A percentile compares a stretch with the other conserved stretches of the same genome.
phyloP scores from a whole-genome alignment of 345 rosid species.

The Salix purpurea region DNA sequence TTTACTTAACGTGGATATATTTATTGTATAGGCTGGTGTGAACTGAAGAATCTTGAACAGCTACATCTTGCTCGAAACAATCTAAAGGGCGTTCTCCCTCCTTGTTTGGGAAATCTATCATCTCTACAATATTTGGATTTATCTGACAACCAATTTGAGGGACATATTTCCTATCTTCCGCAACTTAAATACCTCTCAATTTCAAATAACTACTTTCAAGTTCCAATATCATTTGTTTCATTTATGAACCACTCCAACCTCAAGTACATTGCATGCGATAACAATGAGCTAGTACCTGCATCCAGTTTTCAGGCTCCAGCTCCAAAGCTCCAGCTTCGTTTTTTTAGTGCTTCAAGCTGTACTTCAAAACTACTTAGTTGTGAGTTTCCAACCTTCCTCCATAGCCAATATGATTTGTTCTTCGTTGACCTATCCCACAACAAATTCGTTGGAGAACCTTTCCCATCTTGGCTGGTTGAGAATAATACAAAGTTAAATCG shows the following conservation, averaged over 20 bases:
- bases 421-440: not conserved
- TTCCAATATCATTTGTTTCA: not conserved
- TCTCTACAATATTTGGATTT: not conserved
- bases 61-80: fast-evolving
- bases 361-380: not conserved
- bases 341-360: not conserved
- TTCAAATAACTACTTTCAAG: not conserved
- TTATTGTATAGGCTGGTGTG: not conserved
- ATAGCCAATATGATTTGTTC: not conserved
- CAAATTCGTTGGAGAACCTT: not conserved
- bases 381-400: not conserved
- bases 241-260: not conserved
- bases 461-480: slow-evolving; percentile 25
- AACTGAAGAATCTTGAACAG: not conserved
- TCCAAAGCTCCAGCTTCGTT: not conserved
- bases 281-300: not conserved
- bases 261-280: not conserved
- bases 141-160: not conserved
- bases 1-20: too few species aligned
- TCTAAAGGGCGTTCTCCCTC: not conserved
- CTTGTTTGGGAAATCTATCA: not conserved
- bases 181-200: fast-evolving
- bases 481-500: slow-evolving; percentile 9
- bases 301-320: not conserved
- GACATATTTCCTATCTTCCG: not conserved